Evolutionary conservation across 768 basidiomycete genomes (phyloP).

Genomic region (Gautieria morchelliformis): DNA sequence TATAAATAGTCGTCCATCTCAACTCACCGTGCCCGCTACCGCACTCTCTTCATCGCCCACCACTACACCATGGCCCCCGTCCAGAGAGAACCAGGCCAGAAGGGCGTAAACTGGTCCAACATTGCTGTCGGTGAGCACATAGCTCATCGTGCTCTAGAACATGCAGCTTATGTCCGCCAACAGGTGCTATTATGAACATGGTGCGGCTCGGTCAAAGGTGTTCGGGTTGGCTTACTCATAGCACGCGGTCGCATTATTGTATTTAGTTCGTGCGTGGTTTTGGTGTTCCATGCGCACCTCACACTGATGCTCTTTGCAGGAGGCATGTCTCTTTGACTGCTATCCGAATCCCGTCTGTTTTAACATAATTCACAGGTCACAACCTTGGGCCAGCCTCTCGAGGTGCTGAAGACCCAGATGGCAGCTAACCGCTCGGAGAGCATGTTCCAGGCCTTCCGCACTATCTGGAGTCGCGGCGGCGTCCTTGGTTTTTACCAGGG

Average conservation of each 20-base stretch:
- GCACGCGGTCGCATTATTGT: neutral
- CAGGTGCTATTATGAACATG: slow-evolving; percentile 98
- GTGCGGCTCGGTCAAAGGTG: slow-evolving; percentile 34
- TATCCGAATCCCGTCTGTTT: neutral
- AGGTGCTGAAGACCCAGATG: slow-evolving; percentile 99
- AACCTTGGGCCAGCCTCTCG: slow-evolving; percentile 94
- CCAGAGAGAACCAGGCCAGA: slow-evolving; percentile 80
- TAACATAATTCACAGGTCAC: slow-evolving; percentile 56
- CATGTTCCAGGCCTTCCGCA: slow-evolving; percentile 76
- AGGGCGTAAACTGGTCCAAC: slow-evolving; percentile 89
- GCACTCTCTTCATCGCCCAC: no score
- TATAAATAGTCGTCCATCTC: no score
- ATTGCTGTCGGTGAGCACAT: slow-evolving; percentile 76
- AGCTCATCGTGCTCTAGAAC: slow-evolving; percentile 5
- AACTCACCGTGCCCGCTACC: no score
- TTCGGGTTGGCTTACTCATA: slow-evolving; percentile 1
- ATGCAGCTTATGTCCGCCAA: slow-evolving; percentile 15
- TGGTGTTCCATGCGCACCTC: neutral
- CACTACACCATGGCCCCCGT: slow-evolving; percentile 55
- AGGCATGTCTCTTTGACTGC: slow-evolving; percentile 45
- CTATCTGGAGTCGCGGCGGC: slow-evolving; percentile 90
- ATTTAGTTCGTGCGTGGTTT: slow-evolving; percentile 26
- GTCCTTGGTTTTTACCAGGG: slow-evolving; percentile 91
- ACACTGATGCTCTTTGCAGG: slow-evolving; percentile 29
- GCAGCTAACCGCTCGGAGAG: slow-evolving; percentile 90